Base-by-base conservation (phyloP, 306 rosid genomes). In the Acmispon strigosus region DNA sequence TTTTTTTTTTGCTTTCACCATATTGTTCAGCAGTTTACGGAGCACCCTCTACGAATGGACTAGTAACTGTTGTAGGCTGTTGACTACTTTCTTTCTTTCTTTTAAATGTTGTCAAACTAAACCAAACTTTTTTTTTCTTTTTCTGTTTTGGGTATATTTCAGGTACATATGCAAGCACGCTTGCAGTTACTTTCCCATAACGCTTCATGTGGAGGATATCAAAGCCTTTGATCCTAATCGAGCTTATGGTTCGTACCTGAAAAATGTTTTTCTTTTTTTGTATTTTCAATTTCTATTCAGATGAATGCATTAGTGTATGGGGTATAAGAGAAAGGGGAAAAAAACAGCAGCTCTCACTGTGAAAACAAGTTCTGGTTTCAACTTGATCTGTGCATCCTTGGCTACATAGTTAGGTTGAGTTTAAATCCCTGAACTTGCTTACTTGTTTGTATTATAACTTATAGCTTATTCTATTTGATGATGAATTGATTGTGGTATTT, bases 141-240 rank as follows among this genome's bases (percentile, higher is more conserved):
- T n/a, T n/a, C n/a, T n/a, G n/a, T 13, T 16, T 64, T 34, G 18
- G 51, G 61, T 79, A 48, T 37, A 6, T 70, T 72, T 27, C 76
- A 93, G 97, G 86, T 93, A 71, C 77, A 83, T 93, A 71, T 86
- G 94, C 72, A 87, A 78, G 63, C 78, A 87, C 64, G 97, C 87
- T 66, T 76, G 87, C 73, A 57, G 60, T 78, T 93, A 88, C 75
- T 90, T 93, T 78, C 98, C 98, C 4, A 70, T 90, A 50, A 87
- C 86, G 66, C 77, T 90, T 76, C 86, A 87, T 63, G 94, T 89
- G 4, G 96, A 93, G 78, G 92, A 93, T 72, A 85, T 90, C 10
- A 62, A 85, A n/a, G 83, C 83, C 75, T 93, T 93, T 54, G 81
- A 83, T 83, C 86, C 97, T 45, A 74, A 84, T 81, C 90, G 92